These are phyloP conservation scores for Saussurea involucrata DNA, from an alignment of 129 eudicot genomes.

Conservation along the genomic window DNA sequence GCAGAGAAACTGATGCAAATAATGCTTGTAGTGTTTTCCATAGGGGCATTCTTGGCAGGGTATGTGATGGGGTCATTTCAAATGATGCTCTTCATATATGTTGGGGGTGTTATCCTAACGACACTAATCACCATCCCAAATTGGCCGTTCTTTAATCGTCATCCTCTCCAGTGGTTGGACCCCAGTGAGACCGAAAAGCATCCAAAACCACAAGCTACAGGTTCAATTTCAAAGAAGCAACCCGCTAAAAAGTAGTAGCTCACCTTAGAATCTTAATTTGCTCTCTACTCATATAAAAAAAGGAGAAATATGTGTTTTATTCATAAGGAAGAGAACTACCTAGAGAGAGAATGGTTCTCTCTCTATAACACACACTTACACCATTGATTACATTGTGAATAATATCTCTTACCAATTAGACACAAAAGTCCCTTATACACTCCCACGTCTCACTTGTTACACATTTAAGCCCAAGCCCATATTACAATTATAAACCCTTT, in stretches of 20 bases:
- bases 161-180: slow-evolving; percentile 26
- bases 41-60: slow-evolving; percentile 26
- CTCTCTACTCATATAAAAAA: not conserved
- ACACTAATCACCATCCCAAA: slow-evolving; percentile 21
- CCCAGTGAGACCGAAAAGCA: slow-evolving; percentile 22
- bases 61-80: slow-evolving; percentile 29
- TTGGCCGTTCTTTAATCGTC: slow-evolving; percentile 23
- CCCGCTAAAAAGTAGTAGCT: slow-evolving; percentile 9
- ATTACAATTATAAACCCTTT: too few relatives aligned
- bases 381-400: too few relatives aligned
- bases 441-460: too few relatives aligned
- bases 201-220: slow-evolving; percentile 27
- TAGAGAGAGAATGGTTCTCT: too few relatives aligned
- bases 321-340: too few relatives aligned
- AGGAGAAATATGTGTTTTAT: slow-evolving; percentile 2
- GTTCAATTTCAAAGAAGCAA: slow-evolving; percentile 18
- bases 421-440: too few relatives aligned
- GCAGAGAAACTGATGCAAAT: slow-evolving; percentile 35
- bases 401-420: too few relatives aligned
- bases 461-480: too few relatives aligned
- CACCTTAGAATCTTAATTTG: not conserved
- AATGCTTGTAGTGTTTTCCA: slow-evolving; percentile 20
- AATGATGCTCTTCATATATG: slow-evolving; percentile 25
- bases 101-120: slow-evolving; percentile 26
- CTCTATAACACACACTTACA: too few relatives aligned